These are phyloP conservation scores for Plectosphaerella cucumerina DNA, from an alignment of 2,329 filamentous ascomycete genomes.

Conservation along the genomic window DNA sequence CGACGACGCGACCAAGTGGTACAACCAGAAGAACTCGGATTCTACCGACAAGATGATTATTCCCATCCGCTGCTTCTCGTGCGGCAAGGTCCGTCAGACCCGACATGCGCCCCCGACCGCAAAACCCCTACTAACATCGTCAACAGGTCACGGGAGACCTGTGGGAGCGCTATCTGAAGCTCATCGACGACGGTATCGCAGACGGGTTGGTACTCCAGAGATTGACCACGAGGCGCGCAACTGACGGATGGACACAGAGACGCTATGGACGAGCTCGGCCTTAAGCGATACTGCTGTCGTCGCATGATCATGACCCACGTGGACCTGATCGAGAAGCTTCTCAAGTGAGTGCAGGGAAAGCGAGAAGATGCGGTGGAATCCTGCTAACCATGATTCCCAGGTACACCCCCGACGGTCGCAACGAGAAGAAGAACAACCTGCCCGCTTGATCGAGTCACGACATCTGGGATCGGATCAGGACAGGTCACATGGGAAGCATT, in stretches of 20 bases:
- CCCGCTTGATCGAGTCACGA: constrained; percentile 15
- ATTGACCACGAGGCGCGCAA: background rate
- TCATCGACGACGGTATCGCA: constrained; percentile 72
- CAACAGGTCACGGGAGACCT: constrained; percentile 91
- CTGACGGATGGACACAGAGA: constrained; percentile 54
- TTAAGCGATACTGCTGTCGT: constrained; percentile 96
- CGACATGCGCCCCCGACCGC: constrained; percentile 7
- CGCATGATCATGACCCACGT: constrained; percentile 99
- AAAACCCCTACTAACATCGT: constrained; percentile 22
- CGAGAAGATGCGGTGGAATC: background rate
- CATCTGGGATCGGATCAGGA: constrained; percentile 7
- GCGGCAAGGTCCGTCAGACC: constrained; percentile 76
- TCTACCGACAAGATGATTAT: constrained; percentile 77
- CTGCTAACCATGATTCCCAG: constrained; percentile 23
- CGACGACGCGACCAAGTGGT: background rate
- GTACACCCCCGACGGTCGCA: constrained; percentile 59
- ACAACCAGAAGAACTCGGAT: background rate
- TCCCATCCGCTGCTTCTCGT: constrained; percentile 96
- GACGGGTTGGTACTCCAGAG: constrained; percentile 61
- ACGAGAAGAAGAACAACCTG: constrained; percentile 55
- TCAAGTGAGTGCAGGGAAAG: constrained; percentile 58
- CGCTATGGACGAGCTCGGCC: constrained; percentile 90
- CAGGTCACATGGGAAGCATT: constrained; percentile 11
- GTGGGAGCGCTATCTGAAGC: constrained; percentile 90
- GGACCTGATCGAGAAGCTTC: constrained; percentile 95